Conservation (phyloP, 169 alveolate species). For the Eimeria tenella region DNA sequence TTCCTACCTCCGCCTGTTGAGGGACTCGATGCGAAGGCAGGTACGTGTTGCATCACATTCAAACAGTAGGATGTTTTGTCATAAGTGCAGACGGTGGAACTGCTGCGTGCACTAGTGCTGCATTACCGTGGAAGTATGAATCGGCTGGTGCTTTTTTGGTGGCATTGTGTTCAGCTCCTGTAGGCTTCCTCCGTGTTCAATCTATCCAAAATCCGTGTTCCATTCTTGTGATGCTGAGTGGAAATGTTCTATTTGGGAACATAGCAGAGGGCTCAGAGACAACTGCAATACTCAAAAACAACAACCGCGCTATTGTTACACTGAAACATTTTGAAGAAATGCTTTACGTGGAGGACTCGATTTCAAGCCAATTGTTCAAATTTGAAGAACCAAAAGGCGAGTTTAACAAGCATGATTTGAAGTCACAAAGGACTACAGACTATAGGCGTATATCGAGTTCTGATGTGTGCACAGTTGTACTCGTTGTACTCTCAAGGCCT, state of each 20-base stretch:
- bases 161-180: slow-evolving; percentile 29
- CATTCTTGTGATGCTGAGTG: slow-evolving; percentile 34
- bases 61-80: no score
- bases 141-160: neutral
- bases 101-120: no score
- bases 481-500: no score
- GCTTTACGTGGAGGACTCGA: neutral
- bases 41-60: neutral
- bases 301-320: neutral
- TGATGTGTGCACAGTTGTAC: no score
- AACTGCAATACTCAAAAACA: neutral
- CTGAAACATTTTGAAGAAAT: neutral
- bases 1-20: slow-evolving; percentile 70
- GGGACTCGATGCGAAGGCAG: slow-evolving; percentile 32
- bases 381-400: slow-evolving; percentile 56
- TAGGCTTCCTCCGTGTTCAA: slow-evolving; percentile 59
- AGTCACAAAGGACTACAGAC: no score
- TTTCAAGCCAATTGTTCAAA: neutral
- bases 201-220: slow-evolving; percentile 5
- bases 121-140: neutral
- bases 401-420: neutral
- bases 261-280: neutral
- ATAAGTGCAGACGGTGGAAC: no score
- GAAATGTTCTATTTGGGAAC: slow-evolving; percentile 58
- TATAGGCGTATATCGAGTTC: no score